phyloP scores from a whole-genome alignment of 108 stramenopile genomes.

The Craspedostauros australis region DNA sequence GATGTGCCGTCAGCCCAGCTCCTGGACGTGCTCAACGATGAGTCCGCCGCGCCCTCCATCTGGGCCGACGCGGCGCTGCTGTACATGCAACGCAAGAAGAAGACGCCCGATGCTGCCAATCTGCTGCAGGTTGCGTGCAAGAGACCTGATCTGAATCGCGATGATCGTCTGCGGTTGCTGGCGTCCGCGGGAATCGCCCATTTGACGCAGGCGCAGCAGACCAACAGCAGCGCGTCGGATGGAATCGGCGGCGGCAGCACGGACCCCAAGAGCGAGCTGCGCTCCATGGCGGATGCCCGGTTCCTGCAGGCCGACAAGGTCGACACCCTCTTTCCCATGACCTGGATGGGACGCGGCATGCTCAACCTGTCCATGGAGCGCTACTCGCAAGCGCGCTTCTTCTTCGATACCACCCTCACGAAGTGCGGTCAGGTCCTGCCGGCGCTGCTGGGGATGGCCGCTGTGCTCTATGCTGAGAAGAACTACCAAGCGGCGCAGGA shows the following conservation, averaged over 20 bases:
- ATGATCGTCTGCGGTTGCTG: conserved; percentile 51
- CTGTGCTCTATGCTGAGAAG: conserved; percentile 53
- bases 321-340: conserved; percentile 78
- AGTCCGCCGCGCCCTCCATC: conserved; percentile 40
- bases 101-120: conserved; percentile 42
- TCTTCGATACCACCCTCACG: conserved; percentile 69
- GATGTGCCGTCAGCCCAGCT: conserved; percentile 46
- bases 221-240: conserved; percentile 3
- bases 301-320: conserved; percentile 64
- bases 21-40: conserved; percentile 56
- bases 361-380: conserved; percentile 43
- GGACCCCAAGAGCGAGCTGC: conserved; percentile 49
- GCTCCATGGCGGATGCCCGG: conserved; percentile 55
- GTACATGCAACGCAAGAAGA: conserved; percentile 54
- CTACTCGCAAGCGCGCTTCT: conserved; percentile 73
- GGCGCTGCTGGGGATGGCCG: conserved; percentile 80
- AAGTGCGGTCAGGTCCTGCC: conserved; percentile 73
- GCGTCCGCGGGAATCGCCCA: conserved; percentile 75
- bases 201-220: conserved; percentile 39
- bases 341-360: conserved; percentile 83
- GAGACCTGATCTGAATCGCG: conserved; percentile 29
- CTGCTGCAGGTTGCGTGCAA: conserved; percentile 63
- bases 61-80: conserved; percentile 68
- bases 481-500: conserved; percentile 56
- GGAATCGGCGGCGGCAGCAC: conserved; percentile 5